Conservation (phyloP, 441 rosid species). For the Biscutella auriculata region DNA sequence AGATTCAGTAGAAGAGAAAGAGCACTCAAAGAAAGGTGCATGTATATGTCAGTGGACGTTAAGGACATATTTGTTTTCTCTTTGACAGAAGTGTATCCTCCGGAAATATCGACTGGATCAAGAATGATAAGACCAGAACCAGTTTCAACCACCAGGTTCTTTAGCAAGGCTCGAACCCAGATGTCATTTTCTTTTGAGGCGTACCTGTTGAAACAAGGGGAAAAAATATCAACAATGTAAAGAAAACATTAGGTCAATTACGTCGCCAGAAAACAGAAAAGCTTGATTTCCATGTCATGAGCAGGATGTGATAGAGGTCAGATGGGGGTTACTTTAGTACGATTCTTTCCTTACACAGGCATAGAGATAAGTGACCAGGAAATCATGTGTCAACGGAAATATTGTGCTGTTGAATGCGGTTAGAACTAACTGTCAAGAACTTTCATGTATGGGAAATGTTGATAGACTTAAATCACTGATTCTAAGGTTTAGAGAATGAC, state of each 20-base stretch:
- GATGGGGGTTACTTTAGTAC: not conserved
- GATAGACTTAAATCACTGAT: conserved; percentile 2
- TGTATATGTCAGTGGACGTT: conserved; percentile 71
- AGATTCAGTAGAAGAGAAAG: conserved; percentile 83
- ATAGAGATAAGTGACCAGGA: conserved; percentile 1
- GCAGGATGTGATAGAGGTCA: not conserved
- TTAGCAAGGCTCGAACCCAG: conserved; percentile 83
- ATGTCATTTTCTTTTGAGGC: conserved; percentile 92
- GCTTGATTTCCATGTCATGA: not conserved
- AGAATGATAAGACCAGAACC: conserved; percentile 96
- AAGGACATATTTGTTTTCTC: conserved; percentile 87
- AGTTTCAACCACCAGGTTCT: conserved; percentile 83
- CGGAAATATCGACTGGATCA: conserved; percentile 84
- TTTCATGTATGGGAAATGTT: conserved; percentile 1
- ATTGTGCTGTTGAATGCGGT: conserved; percentile 4
- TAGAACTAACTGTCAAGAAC: not conserved
- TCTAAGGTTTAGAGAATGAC: not conserved
- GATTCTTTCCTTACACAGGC: not conserved
- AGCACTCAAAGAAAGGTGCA: conserved; percentile 85
- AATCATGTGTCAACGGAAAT: not conserved
- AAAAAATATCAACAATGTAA: conserved; percentile 15
- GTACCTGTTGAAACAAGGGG: conserved; percentile 44
- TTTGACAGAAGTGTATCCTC: conserved; percentile 82
- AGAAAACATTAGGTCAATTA: not conserved
- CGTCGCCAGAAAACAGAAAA: not conserved